Conservation (phyloP, 345 rosid species). For the Eucalyptus sp. region DNA sequence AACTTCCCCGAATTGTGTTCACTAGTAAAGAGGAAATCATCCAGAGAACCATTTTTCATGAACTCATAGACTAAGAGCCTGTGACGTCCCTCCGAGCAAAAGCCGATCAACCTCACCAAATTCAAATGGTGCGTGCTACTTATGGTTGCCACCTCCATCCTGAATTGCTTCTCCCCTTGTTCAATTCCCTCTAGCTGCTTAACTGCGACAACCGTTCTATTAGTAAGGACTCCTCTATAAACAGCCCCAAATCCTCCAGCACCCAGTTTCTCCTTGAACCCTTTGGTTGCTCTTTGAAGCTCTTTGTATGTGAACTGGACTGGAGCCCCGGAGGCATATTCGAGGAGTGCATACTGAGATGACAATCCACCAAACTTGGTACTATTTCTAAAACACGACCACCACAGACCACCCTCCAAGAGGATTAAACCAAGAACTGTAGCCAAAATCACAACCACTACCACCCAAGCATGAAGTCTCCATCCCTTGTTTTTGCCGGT, state of each 20-base stretch:
- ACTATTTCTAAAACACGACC: conserved; percentile 31
- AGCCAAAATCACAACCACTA: conserved; percentile 13
- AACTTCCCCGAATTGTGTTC: conserved; percentile 9
- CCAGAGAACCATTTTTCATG: conserved; percentile 57
- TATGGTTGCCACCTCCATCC: conserved; percentile 63
- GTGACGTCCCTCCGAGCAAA: conserved; percentile 51
- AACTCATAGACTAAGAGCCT: conserved; percentile 59
- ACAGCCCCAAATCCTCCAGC: conserved; percentile 61
- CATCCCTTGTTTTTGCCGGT: conserved; percentile 1
- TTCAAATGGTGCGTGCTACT: conserved; percentile 63
- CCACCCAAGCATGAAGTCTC: conserved; percentile 18
- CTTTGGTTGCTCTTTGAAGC: conserved; percentile 32
- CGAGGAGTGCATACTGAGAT: conserved; percentile 34
- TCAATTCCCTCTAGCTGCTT: conserved; percentile 53
- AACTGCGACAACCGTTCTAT: conserved; percentile 36
- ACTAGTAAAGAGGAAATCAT: conserved; percentile 29
- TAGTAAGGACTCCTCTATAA: conserved; percentile 35
- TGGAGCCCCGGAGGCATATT: conserved; percentile 54
- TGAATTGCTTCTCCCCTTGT: conserved; percentile 54
- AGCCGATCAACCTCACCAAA: conserved; percentile 51
- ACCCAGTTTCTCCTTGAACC: conserved; percentile 44
- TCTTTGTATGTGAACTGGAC: conserved; percentile 46
- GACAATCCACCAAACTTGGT: conserved; percentile 21
- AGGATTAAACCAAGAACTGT: conserved; percentile 16
- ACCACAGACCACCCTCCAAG: conserved; percentile 34